Percentiles rank a stretch among this genome's conserved stretches.
Evolutionary conservation across 371 early-diverging fungal genomes (phyloP).

Genomic region (Synchytrium microbalum): DNA sequence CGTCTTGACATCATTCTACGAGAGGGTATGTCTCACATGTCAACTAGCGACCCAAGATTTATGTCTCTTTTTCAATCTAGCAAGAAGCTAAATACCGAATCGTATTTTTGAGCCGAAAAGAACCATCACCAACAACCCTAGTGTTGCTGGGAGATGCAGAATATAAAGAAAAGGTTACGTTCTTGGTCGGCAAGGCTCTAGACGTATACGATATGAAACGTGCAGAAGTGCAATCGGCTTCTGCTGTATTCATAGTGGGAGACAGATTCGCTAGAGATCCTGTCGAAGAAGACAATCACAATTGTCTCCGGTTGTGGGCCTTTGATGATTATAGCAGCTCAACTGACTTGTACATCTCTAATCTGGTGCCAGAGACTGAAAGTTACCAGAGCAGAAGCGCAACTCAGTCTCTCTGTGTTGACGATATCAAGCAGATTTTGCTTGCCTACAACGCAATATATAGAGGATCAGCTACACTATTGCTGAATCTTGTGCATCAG

Average conservation of each 20-base stretch:
- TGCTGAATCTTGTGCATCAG: slow-evolving; percentile 62
- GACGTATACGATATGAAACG: slow-evolving; percentile 5
- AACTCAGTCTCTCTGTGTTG: slow-evolving; percentile 57
- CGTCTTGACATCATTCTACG: slow-evolving; percentile 52
- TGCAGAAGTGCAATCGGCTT: slow-evolving; percentile 22
- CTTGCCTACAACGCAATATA: slow-evolving; percentile 60
- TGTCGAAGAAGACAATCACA: slow-evolving; percentile 29
- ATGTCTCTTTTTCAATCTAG: too few species aligned
- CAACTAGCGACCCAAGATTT: too few species aligned
- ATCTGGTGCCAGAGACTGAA: slow-evolving; percentile 58
- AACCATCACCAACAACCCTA: slow-evolving; percentile 46
- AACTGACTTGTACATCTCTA: slow-evolving; percentile 45
- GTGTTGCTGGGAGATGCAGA: slow-evolving; percentile 20
- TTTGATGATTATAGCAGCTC: slow-evolving; percentile 39
- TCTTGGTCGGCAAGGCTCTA: slow-evolving; percentile 42
- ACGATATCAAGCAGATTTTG: slow-evolving; percentile 63
- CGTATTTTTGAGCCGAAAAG: slow-evolving; percentile 47
- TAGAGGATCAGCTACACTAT: slow-evolving; percentile 55
- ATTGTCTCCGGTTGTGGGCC: slow-evolving; percentile 54
- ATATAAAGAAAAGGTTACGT: slow-evolving; percentile 25
- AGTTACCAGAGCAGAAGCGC: slow-evolving; percentile 55
- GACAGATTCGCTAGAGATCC: slow-evolving; percentile 26
- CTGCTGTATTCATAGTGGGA: slow-evolving; percentile 44
- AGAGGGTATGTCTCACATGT: slow-evolving; percentile 39
- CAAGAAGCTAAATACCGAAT: slow-evolving; percentile 38